A percentile compares a stretch with the other conserved stretches of the same genome.
Evolutionary conservation across 116 monocot genomes (phyloP).

Genomic region (Iris pallida): DNA sequence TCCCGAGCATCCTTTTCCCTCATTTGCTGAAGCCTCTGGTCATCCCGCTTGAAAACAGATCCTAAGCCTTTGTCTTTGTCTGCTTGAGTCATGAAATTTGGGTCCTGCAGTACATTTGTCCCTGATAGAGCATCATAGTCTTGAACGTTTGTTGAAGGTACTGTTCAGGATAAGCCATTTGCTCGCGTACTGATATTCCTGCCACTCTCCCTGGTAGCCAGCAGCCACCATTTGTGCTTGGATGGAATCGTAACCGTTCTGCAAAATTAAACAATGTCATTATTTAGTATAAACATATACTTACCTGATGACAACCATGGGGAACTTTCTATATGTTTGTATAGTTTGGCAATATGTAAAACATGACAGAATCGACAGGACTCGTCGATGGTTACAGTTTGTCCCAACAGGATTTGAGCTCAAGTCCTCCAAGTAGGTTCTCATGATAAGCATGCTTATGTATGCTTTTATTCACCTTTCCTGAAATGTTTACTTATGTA

Average conservation of each 20-base stretch:
- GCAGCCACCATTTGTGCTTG: conserved; percentile 68
- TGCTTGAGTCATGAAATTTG: conserved; percentile 88
- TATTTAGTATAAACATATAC: neutral
- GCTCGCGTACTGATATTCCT: conserved; percentile 73
- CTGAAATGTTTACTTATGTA: neutral
- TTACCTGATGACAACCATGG: neutral
- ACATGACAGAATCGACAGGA: neutral
- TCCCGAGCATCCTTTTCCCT: conserved; percentile 97
- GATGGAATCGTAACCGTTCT: conserved; percentile 84
- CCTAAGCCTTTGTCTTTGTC: conserved; percentile 94
- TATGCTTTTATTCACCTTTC: neutral
- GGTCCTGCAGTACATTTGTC: conserved; percentile 48
- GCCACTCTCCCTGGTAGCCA: conserved; percentile 86
- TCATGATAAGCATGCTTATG: neutral
- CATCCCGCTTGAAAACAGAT: conserved; percentile 95
- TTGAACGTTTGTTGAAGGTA: conserved; percentile 49
- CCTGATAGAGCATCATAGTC: conserved; percentile 55
- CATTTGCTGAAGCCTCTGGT: conserved; percentile 84
- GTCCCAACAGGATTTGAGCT: neutral
- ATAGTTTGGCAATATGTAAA: neutral
- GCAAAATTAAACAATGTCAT: conserved; percentile 16
- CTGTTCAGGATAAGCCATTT: conserved; percentile 68
- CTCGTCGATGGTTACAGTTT: neutral
- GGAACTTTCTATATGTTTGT: neutral
- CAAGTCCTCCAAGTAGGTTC: neutral